These are phyloP conservation scores for Evernia prunastri DNA, from an alignment of 495 filamentous ascomycete genomes.

Conservation along the genomic window DNA sequence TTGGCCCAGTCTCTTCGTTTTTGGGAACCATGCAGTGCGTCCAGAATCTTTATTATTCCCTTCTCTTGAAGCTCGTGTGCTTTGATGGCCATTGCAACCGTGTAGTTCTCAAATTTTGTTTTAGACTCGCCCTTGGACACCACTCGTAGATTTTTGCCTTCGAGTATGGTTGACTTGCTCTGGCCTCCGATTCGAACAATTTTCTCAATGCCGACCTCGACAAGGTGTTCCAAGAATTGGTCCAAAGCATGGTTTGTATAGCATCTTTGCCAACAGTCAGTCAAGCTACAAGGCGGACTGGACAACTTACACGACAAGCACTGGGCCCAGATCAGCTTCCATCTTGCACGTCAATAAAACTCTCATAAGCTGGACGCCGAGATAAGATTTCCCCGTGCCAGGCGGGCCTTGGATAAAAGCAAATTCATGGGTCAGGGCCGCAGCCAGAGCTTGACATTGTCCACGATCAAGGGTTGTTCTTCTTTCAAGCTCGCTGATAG, in stretches of 20 bases:
- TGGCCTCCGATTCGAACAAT: constrained; percentile 67
- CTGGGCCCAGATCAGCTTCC: constrained; percentile 49
- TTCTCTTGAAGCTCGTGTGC: constrained; percentile 15
- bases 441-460: constrained; percentile 54
- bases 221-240: constrained; percentile 61
- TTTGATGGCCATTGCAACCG: not conserved
- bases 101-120: constrained; percentile 21
- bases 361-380: constrained; percentile 53
- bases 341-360: constrained; percentile 54
- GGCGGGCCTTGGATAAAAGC: constrained; percentile 75
- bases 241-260: constrained; percentile 74
- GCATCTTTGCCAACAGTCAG: constrained; percentile 28
- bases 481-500: constrained; percentile 32
- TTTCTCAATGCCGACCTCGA: constrained; percentile 47
- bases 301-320: constrained; percentile 41
- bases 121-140: constrained; percentile 18
- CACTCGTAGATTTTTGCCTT: constrained; percentile 26
- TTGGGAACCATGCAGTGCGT: not conserved
- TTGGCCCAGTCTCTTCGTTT: constrained; percentile 9
- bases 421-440: constrained; percentile 48
- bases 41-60: constrained; percentile 1
- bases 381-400: constrained; percentile 70
- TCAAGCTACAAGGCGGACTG: not conserved
- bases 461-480: constrained; percentile 47
- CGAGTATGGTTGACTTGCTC: constrained; percentile 49